Evolutionary conservation across 495 filamentous ascomycete genomes (phyloP).

Genomic region (Talaromyces ruber): DNA sequence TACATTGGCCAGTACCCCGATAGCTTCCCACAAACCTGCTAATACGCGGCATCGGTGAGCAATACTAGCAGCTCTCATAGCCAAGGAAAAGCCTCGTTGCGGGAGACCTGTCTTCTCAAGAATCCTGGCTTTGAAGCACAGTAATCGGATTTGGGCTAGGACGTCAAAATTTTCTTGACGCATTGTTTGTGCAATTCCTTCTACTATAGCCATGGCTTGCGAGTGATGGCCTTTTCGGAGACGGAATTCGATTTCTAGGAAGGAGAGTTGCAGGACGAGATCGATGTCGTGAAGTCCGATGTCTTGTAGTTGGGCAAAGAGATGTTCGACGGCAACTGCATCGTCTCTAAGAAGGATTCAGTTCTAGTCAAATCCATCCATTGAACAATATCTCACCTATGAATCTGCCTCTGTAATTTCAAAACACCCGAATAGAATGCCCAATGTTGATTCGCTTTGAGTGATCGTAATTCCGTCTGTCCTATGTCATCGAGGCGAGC

Average conservation of each 20-base stretch:
- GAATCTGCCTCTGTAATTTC: slow-evolving; percentile 60
- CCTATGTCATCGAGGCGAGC: slow-evolving; percentile 58
- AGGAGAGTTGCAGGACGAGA: slow-evolving; percentile 57
- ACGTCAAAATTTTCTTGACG: slow-evolving; percentile 68
- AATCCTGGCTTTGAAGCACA: slow-evolving; percentile 68
- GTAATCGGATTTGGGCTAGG: slow-evolving; percentile 61
- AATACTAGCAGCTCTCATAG: slow-evolving; percentile 69
- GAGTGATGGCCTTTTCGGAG: slow-evolving; percentile 54
- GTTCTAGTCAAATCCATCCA: slow-evolving; percentile 14
- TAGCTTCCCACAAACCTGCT: slow-evolving; percentile 67
- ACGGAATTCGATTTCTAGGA: slow-evolving; percentile 63
- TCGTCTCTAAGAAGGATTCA: slow-evolving; percentile 41
- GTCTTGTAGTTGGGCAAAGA: slow-evolving; percentile 55
- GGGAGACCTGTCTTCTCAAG: slow-evolving; percentile 63
- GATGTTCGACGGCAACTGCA: slow-evolving; percentile 54
- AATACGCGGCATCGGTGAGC: slow-evolving; percentile 66
- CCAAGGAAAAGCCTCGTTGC: slow-evolving; percentile 75
- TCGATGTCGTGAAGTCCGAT: slow-evolving; percentile 55
- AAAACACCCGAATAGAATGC: slow-evolving; percentile 62
- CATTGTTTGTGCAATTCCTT: slow-evolving; percentile 54
- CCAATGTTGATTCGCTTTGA: slow-evolving; percentile 78
- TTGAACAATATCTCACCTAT: slow-evolving; percentile 33
- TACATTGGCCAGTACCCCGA: slow-evolving; percentile 59
- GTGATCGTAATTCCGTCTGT: slow-evolving; percentile 56
- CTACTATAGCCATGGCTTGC: slow-evolving; percentile 58